Conservation (phyloP, 768 basidiomycete genomes). For the Collybiopsis luxurians region DNA sequence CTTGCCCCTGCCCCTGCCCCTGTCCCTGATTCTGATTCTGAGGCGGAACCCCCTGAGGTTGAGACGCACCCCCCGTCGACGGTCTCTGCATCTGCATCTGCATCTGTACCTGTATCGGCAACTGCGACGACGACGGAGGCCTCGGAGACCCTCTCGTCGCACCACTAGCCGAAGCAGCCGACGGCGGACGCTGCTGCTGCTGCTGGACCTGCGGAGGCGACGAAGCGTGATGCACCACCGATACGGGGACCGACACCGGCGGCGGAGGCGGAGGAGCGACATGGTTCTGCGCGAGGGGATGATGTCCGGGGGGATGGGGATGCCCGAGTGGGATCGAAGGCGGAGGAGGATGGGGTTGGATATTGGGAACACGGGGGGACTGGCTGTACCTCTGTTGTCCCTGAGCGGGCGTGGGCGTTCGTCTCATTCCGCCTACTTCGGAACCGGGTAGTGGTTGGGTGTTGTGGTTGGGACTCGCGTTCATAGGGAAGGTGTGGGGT, state of each 20-base stretch:
- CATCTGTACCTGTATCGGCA: background rate
- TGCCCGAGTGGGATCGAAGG: too few species aligned
- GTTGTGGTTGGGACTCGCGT: too few species aligned
- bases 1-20: background rate
- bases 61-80: background rate
- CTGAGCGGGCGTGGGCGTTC: constrained; percentile 31
- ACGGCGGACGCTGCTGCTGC: background rate
- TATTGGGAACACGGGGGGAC: constrained; percentile 18
- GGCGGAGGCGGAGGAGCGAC: too few species aligned
- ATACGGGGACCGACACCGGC: too few species aligned
- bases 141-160: background rate
- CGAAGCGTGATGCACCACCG: background rate
- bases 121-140: background rate
- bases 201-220: background rate
- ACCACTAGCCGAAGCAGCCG: background rate
- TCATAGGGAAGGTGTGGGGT: constrained; percentile 31
- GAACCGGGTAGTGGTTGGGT: too few species aligned
- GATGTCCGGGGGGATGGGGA: too few species aligned
- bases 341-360: constrained; percentile 12
- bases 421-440: constrained; percentile 17
- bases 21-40: background rate
- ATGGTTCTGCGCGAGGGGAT: background rate
- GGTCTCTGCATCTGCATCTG: background rate
- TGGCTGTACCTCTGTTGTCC: constrained; percentile 17
- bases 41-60: background rate